These are phyloP conservation scores for Clitoria ternatea DNA, from an alignment of 306 rosid genomes.

Conservation along the genomic window DNA sequence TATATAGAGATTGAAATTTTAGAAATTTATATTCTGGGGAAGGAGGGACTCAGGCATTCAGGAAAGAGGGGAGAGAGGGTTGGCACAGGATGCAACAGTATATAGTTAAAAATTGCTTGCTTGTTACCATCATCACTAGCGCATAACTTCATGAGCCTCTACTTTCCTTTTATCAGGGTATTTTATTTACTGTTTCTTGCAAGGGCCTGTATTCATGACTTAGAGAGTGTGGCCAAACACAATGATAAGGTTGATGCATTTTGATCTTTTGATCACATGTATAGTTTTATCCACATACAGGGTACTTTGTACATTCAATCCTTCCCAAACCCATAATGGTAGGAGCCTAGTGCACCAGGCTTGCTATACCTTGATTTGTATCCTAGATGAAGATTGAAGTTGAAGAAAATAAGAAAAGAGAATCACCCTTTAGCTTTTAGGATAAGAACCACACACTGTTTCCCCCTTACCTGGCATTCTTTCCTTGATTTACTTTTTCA, in stretches of 20 bases:
- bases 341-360: background rate
- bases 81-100: background rate
- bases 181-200: background rate
- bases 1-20: background rate
- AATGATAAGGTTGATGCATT: background rate
- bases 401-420: background rate
- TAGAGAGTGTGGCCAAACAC: background rate
- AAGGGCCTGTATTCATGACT: constrained; percentile 1
- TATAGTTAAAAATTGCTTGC: constrained; percentile 13
- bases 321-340: background rate
- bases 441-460: background rate
- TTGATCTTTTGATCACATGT: background rate
- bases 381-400: background rate
- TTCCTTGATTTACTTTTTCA: background rate
- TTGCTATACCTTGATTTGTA: background rate
- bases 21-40: constrained; percentile 6
- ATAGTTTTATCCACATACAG: background rate
- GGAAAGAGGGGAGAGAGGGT: background rate
- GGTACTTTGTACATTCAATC: background rate
- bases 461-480: background rate
- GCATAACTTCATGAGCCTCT: background rate
- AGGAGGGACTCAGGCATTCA: background rate
- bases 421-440: background rate
- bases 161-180: background rate
- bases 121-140: background rate